A percentile compares a stretch with the other conserved stretches of the same genome.
phyloP scores from a whole-genome alignment of 306 rosid species.

The Pterocarpus santalinus region DNA sequence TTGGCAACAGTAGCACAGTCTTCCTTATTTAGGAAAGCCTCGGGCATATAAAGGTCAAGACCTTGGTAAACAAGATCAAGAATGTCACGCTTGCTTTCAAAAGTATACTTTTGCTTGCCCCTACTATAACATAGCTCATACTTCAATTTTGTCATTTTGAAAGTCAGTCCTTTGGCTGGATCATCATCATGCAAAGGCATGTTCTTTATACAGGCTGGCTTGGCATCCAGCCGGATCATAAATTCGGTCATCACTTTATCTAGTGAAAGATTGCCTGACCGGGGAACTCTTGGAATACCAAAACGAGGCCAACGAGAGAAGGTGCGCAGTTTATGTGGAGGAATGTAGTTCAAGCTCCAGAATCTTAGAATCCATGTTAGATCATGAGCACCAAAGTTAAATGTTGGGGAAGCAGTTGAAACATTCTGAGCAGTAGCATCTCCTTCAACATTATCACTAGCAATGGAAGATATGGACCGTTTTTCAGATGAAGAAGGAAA shows the following conservation, averaged over 20 bases:
- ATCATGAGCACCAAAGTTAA: slow-evolving; percentile 98
- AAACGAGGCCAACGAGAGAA: slow-evolving; percentile 98
- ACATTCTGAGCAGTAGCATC: slow-evolving; percentile 60
- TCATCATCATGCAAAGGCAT: slow-evolving; percentile 95
- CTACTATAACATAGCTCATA: slow-evolving; percentile 85
- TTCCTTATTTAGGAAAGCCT: slow-evolving; percentile 73
- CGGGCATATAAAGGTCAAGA: slow-evolving; percentile 88
- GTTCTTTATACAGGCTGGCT: slow-evolving; percentile 82
- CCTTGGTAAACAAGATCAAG: slow-evolving; percentile 97
- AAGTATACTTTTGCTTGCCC: slow-evolving; percentile 92
- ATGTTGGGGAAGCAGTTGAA: slow-evolving; percentile 68
- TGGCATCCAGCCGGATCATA: slow-evolving; percentile 88
- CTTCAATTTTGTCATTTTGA: slow-evolving; percentile 81
- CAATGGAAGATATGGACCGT: slow-evolving; percentile 51
- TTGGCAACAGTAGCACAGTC: slow-evolving; percentile 74
- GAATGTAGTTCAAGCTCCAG: slow-evolving; percentile 80
- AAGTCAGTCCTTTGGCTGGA: slow-evolving; percentile 96
- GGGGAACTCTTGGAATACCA: slow-evolving; percentile 78
- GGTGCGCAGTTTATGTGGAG: slow-evolving; percentile 95
- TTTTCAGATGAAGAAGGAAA: slow-evolving; percentile 60
- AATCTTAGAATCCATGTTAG: slow-evolving; percentile 90
- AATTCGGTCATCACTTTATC: slow-evolving; percentile 99
- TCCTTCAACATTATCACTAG: slow-evolving; percentile 57
- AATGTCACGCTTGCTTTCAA: slow-evolving; percentile 87
- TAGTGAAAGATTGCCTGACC: slow-evolving; percentile 95